These are phyloP conservation scores for Cucumis hystrix DNA, from an alignment of 306 rosid species.

Conservation along the genomic window DNA sequence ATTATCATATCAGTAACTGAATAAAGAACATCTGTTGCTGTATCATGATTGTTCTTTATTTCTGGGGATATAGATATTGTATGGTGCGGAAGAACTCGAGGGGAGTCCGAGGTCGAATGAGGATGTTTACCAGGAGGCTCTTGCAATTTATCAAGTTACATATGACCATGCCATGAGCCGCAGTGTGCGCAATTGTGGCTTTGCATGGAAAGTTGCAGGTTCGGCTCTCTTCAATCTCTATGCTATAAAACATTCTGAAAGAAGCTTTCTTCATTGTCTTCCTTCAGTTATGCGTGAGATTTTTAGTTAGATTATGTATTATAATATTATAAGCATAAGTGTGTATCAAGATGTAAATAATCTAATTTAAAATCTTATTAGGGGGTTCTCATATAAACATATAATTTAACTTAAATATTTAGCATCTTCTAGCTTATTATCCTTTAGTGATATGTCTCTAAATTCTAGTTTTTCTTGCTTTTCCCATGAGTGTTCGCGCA, in stretches of 20 bases:
- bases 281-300: constrained; percentile 40
- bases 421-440: background rate
- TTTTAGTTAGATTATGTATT: background rate
- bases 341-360: background rate
- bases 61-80: constrained; percentile 30
- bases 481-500: too few relatives aligned
- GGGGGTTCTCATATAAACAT: background rate
- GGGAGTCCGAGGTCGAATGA: constrained; percentile 17
- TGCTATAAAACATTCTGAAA: constrained; percentile 15
- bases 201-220: constrained; percentile 67
- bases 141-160: constrained; percentile 36
- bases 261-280: constrained; percentile 8
- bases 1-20: background rate
- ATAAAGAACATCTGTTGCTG: background rate
- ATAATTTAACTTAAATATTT: background rate
- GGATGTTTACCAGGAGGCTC: constrained; percentile 41
- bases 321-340: background rate
- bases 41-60: background rate
- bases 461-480: too few relatives aligned
- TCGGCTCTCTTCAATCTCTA: constrained; percentile 24
- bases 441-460: background rate
- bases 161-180: constrained; percentile 28
- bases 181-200: constrained; percentile 6
- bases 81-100: constrained; percentile 31
- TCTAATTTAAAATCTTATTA: background rate